These are phyloP conservation scores for Discostella stelligeroides DNA, from an alignment of 108 stramenopile genomes.

Conservation along the genomic window DNA sequence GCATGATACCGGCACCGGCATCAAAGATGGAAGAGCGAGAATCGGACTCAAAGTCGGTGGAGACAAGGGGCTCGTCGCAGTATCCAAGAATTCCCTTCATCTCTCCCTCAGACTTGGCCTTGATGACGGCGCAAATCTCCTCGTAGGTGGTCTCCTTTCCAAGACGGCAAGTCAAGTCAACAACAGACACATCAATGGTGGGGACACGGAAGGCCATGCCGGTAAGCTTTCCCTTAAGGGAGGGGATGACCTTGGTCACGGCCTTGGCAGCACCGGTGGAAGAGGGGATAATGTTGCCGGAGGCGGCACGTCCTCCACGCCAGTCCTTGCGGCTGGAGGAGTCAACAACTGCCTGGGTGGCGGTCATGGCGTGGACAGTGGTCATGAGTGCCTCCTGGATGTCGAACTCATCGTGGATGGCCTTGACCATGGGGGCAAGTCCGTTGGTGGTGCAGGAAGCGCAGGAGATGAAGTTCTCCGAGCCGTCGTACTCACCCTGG, in stretches of 20 bases:
- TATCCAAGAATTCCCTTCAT: conserved; percentile 99
- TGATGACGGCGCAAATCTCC: conserved; percentile 95
- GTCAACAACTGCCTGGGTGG: conserved; percentile 99
- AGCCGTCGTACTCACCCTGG: conserved; percentile 88
- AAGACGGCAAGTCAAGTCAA: conserved; percentile 92
- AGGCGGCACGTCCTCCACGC: conserved; percentile 99
- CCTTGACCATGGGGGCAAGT: conserved; percentile 97
- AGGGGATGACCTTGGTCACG: conserved; percentile 99
- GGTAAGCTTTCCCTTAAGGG: conserved; percentile 97
- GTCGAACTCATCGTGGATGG: conserved; percentile 96
- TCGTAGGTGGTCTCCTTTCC: conserved; percentile 94
- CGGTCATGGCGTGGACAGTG: conserved; percentile 99
- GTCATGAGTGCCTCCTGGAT: conserved; percentile 99
- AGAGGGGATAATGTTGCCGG: conserved; percentile 99
- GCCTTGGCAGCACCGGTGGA: conserved; percentile 99
- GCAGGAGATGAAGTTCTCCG: conserved; percentile 96
- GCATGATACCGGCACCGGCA: conserved; percentile 96
- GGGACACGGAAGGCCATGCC: conserved; percentile 99
- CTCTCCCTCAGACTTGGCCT: conserved; percentile 67
- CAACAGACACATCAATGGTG: conserved; percentile 98
- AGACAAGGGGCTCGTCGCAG: conserved; percentile 95
- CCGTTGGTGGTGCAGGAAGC: conserved; percentile 99
- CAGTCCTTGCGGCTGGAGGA: conserved; percentile 99
- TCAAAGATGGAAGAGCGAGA: conserved; percentile 97
- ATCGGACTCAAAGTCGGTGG: conserved; percentile 94